Evolutionary conservation across 2,329 filamentous ascomycete species (phyloP).

Genomic region (Macrophomina phaseolina): DNA sequence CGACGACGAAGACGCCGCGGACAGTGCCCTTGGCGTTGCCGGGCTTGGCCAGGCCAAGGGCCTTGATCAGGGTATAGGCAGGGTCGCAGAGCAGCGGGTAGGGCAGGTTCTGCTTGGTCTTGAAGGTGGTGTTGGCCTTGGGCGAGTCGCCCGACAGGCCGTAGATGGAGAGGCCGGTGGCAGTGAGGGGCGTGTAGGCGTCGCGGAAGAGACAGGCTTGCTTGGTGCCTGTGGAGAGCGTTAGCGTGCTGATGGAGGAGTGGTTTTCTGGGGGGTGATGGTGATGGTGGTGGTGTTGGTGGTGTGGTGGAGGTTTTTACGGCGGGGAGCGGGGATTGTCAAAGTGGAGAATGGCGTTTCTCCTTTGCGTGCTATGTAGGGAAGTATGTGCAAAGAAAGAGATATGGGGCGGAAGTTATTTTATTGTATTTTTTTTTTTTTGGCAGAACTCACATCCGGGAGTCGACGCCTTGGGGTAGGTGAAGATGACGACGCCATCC

Average conservation of each 20-base stretch:
- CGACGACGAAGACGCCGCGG: slow-evolving; percentile 85
- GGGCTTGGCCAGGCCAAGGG: slow-evolving; percentile 87
- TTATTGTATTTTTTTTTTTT: too few species aligned
- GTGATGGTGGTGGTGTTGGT: slow-evolving; percentile 57
- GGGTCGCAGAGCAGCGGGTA: slow-evolving; percentile 90
- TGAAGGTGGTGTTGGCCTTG: slow-evolving; percentile 92
- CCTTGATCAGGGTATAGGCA: slow-evolving; percentile 73
- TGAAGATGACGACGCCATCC: slow-evolving; percentile 88
- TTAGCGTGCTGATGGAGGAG: too few species aligned
- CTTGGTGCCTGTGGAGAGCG: slow-evolving; percentile 71
- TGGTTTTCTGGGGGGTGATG: slow-evolving; percentile 47
- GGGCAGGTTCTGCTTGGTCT: slow-evolving; percentile 85
- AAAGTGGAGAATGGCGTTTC: neutral
- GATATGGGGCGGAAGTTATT: slow-evolving; percentile 1
- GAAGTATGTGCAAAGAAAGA: neutral
- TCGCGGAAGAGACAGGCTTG: slow-evolving; percentile 96
- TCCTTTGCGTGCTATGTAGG: neutral
- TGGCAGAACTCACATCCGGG: slow-evolving; percentile 77
- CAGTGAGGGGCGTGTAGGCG: slow-evolving; percentile 75
- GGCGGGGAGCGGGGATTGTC: neutral
- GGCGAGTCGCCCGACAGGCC: slow-evolving; percentile 87
- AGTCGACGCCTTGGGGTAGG: slow-evolving; percentile 93
- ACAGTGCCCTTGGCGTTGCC: slow-evolving; percentile 71
- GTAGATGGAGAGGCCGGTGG: slow-evolving; percentile 83
- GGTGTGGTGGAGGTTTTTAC: too few species aligned